These are phyloP conservation scores for Vaccinium vitisidaea DNA, from an alignment of 148 eudicot species.

Conservation along the genomic window DNA sequence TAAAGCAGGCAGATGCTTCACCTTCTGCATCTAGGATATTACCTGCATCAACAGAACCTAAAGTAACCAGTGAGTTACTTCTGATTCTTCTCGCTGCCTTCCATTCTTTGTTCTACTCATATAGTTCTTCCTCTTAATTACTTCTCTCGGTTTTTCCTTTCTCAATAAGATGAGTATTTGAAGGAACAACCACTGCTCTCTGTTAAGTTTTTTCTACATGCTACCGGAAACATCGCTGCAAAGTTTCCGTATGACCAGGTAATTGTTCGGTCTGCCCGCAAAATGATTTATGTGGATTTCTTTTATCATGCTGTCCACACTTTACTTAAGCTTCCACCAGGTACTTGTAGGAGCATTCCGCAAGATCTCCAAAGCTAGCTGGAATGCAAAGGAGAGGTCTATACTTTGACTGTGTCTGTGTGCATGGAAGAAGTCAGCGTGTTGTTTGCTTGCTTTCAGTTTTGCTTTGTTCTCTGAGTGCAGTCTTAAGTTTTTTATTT, in stretches of 20 bases:
- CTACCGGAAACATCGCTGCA: constrained; percentile 82
- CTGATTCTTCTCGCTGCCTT: not conserved
- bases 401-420: constrained; percentile 5
- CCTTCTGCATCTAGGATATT: constrained; percentile 23
- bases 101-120: constrained; percentile 9
- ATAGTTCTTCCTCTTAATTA: constrained; percentile 7
- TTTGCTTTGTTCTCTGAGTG: not conserved
- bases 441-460: not conserved
- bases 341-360: constrained; percentile 66
- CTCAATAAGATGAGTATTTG: constrained; percentile 38
- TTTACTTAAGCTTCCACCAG: constrained; percentile 31
- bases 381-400: constrained; percentile 92
- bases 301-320: constrained; percentile 11
- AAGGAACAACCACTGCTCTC: constrained; percentile 47
- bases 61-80: constrained; percentile 28
- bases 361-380: constrained; percentile 77
- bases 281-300: not conserved
- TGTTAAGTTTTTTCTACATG: constrained; percentile 77
- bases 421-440: not conserved
- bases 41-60: constrained; percentile 27
- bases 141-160: not conserved
- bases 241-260: constrained; percentile 80
- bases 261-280: constrained; percentile 11
- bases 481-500: constrained; percentile 5
- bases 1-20: constrained; percentile 34